These are phyloP conservation scores for Stachybotrys chlorohalonatus DNA, from an alignment of 2,329 filamentous ascomycete species.

Conservation along the genomic window DNA sequence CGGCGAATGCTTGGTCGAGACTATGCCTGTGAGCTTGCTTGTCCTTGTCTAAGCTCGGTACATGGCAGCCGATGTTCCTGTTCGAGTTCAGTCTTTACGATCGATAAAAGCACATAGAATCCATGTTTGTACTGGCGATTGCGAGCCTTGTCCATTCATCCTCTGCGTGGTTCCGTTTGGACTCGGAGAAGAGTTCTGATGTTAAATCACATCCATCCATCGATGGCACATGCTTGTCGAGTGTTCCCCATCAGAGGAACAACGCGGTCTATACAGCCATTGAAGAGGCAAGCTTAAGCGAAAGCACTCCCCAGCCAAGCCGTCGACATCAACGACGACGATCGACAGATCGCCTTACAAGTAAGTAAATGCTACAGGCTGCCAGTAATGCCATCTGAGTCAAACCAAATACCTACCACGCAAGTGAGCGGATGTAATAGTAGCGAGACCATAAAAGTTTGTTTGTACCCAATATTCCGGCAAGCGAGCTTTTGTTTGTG, in stretches of 20 bases:
- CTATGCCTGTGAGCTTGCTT: conserved; percentile 36
- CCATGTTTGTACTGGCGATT: too few species aligned
- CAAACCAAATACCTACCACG: too few species aligned
- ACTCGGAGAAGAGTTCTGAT: conserved; percentile 45
- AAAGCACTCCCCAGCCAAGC: conserved; percentile 47
- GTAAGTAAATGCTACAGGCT: background rate
- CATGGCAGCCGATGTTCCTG: conserved; percentile 34
- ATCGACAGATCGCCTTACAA: conserved; percentile 39
- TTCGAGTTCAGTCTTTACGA: background rate
- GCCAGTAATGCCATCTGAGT: too few species aligned
- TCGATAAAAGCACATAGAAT: too few species aligned
- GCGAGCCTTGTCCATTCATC: conserved; percentile 34
- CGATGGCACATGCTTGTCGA: conserved; percentile 26
- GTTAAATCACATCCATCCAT: conserved; percentile 37
- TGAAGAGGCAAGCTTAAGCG: conserved; percentile 38
- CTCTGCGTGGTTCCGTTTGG: conserved; percentile 24
- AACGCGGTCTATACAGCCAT: conserved; percentile 40
- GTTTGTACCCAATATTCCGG: too few species aligned
- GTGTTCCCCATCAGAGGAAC: conserved; percentile 39
- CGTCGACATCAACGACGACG: conserved; percentile 50
- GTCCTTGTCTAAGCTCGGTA: conserved; percentile 35
- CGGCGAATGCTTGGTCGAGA: conserved; percentile 49
- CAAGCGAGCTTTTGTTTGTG: too few species aligned
- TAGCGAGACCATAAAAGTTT: too few species aligned
- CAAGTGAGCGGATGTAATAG: too few species aligned